These are phyloP conservation scores for Candida pseudoviswanathii DNA, from an alignment of 1,139 yeast species.

Conservation along the genomic window DNA sequence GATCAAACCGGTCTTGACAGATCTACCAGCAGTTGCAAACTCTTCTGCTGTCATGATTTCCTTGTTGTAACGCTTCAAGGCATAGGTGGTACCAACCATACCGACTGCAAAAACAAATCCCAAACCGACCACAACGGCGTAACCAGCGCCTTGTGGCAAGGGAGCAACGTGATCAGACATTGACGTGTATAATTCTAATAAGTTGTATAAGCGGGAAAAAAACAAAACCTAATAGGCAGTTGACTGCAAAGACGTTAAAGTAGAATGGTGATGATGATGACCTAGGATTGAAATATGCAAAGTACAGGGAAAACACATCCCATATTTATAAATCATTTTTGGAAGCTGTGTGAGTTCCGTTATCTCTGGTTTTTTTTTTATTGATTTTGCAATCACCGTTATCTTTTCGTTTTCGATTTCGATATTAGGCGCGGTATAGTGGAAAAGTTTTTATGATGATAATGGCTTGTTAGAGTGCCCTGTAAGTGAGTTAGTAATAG, in stretches of 20 bases:
- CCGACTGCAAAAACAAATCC: slow-evolving; percentile 81
- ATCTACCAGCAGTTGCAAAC: slow-evolving; percentile 84
- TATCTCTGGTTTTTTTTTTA: neutral
- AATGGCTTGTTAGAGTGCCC: neutral
- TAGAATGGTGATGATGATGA: neutral
- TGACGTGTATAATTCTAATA: neutral
- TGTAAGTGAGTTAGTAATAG: neutral
- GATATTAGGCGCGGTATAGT: neutral
- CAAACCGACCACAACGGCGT: slow-evolving; percentile 85
- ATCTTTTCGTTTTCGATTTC: neutral
- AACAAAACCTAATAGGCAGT: neutral
- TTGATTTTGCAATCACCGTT: neutral
- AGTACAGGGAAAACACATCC: neutral
- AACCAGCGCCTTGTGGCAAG: slow-evolving; percentile 79
- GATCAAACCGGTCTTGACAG: slow-evolving; percentile 78
- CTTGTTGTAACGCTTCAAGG: slow-evolving; percentile 72
- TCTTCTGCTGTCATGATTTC: slow-evolving; percentile 89
- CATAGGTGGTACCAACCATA: slow-evolving; percentile 73
- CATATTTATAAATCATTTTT: neutral
- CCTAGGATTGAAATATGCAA: neutral
- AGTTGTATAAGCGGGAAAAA: neutral
- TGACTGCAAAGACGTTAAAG: neutral
- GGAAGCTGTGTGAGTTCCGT: neutral
- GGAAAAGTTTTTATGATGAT: neutral
- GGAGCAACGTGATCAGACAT: slow-evolving; percentile 18